phyloP scores from a whole-genome alignment of 1,284 basidiomycete genomes.

The Melampsora abietis-canadensis region DNA sequence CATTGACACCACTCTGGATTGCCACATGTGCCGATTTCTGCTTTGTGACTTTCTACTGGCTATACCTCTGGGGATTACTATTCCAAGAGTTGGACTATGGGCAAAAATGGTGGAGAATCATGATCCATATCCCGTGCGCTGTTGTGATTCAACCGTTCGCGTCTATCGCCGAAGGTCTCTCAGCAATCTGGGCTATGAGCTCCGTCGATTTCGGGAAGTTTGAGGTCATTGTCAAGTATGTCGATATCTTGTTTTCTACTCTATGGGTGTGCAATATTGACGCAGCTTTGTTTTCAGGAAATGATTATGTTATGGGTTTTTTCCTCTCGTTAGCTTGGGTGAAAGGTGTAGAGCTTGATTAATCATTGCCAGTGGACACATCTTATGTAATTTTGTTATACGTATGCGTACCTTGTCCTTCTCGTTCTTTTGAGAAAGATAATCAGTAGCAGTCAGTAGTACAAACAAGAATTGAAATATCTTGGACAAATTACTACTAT shows the following conservation, averaged over 20 bases:
- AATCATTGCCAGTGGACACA: too few species aligned
- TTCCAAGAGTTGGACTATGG: slow-evolving; percentile 49
- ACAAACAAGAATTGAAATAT: too few species aligned
- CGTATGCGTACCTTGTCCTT: too few species aligned
- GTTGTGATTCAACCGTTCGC: slow-evolving; percentile 54
- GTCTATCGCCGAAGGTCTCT: slow-evolving; percentile 54
- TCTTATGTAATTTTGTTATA: too few species aligned
- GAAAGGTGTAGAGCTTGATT: too few species aligned
- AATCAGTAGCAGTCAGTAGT: too few species aligned
- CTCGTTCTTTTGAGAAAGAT: too few species aligned
- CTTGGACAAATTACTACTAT: too few species aligned
- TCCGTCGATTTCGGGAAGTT: slow-evolving; percentile 50
- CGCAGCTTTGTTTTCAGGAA: background rate
- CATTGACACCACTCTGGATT: slow-evolving; percentile 53
- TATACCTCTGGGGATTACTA: slow-evolving; percentile 47
- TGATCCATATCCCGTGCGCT: slow-evolving; percentile 45
- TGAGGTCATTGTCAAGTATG: slow-evolving; percentile 45
- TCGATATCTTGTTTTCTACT: slow-evolving; percentile 1
- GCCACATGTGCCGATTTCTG: slow-evolving; percentile 55
- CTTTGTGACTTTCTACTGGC: slow-evolving; percentile 54
- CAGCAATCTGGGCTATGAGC: slow-evolving; percentile 55
- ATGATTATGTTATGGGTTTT: background rate
- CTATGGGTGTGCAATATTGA: background rate
- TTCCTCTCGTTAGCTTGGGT: too few species aligned
- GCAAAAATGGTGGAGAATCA: slow-evolving; percentile 45